Evolutionary conservation across 257 asterid species (phyloP).

Genomic region (Knoxia roxburghii): DNA sequence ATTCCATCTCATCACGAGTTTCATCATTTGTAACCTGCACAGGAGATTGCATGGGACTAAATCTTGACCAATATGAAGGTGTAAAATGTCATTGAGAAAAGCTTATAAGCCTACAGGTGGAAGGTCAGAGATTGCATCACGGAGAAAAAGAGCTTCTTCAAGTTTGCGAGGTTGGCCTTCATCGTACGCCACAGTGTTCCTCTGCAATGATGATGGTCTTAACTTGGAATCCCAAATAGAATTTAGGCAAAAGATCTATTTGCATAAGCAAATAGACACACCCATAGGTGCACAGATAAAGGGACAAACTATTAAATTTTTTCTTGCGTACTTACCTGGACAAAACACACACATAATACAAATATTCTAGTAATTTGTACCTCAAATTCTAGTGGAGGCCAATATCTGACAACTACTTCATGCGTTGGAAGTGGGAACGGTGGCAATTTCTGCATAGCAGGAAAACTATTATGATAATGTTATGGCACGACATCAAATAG

Average conservation of each 20-base stretch:
- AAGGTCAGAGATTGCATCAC: constrained; percentile 78
- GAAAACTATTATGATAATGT: neutral
- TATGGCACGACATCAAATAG: neutral
- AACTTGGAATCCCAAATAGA: neutral
- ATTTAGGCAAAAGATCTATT: neutral
- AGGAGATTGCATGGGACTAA: constrained; percentile 9
- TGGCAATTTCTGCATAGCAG: constrained; percentile 42
- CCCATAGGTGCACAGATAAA: neutral
- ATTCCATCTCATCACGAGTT: constrained; percentile 55
- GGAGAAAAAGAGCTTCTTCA: constrained; percentile 52
- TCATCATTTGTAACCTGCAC: constrained; percentile 43
- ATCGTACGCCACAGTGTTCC: constrained; percentile 75
- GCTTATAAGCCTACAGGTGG: constrained; percentile 42
- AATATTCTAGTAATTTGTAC: constrained; percentile 15
- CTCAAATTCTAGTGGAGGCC: constrained; percentile 85
- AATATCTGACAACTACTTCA: constrained; percentile 64
- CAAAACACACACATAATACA: constrained; percentile 1
- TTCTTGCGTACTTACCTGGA: neutral
- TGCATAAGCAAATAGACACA: neutral
- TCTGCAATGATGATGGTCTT: constrained; percentile 24
- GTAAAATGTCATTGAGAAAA: neutral
- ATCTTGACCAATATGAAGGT: neutral
- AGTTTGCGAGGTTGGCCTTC: constrained; percentile 67
- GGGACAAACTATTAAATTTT: neutral
- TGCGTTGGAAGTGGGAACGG: constrained; percentile 94